Evolutionary conservation across 2,329 filamentous ascomycete genomes (phyloP), one percentile per base, ranked within the genome.

Genomic region (Hymenoscyphus occultus): DNA sequence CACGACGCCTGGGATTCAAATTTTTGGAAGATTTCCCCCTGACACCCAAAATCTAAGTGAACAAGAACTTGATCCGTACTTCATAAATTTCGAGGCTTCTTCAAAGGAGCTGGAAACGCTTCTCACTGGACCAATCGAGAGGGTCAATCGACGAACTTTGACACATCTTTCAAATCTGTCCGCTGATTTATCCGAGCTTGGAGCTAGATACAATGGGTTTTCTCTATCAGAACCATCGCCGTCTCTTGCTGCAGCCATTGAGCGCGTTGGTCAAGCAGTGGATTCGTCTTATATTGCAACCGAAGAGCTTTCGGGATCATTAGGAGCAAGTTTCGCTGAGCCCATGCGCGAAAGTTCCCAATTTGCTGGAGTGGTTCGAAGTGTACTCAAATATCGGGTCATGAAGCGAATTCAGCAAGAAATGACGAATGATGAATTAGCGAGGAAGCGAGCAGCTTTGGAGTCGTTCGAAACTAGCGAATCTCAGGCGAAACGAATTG

Each of bases 321-420:
- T 99, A n/a, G 93, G 93, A 22, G 93, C 94, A 40, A 95, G 88
- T 70, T 99, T 99, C 75, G 93, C 96, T 0, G 96, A 99, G 75
- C 95, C 95, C 0, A 97, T 99, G 92, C 87, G 96, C 63, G 95
- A 99, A 79, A 96, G 93, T 73, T 93, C 95, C 13, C 95, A 99
- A 74, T 99, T 99, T 76, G 95, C 95, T 0, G 92, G 95, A 12
- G 92, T 99, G 0, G 95, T 99, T 3, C 87, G 93, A 54, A 91
- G 83, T 70, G 94, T 99, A 40, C 81, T 99, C 63, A 87, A 91
- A 69, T 99, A 97, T 76, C 84, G 95, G 16, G 90, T 98, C 2
- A 80, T 97, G 68, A 99, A 99, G 80, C 86, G 95, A 58, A 92
- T 99, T 62, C 95, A 99, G 75, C 93, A 98, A 77, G 95, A 99